Base-by-base conservation (phyloP, 148 eudicot genomes). In the Heliosperma pusillum region DNA sequence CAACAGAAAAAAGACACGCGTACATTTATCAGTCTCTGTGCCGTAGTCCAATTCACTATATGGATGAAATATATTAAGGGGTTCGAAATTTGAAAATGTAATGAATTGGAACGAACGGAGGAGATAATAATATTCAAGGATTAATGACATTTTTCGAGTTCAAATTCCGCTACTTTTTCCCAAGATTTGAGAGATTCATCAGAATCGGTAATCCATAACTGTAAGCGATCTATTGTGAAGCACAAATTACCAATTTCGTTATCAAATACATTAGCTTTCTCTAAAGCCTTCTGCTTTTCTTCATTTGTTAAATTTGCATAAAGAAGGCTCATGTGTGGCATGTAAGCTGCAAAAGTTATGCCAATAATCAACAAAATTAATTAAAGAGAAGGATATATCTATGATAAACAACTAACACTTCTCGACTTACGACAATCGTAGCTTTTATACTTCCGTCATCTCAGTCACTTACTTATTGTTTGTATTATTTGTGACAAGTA, bases 251-350 rank as follows among this genome's bases (percentile, higher is more conserved):
- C 85, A 7, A 94, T 84, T 76, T 77, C 67, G 25, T 86, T 79
- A 68, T 91, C 98, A 52, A 94, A 86, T 40, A 57, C 64, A 24
- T 76, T 77, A n/a, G 89, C 97, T 84, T 82, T 94, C 82, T 86
- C 93, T 71, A 76, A 87, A 66, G 93, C 97, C 65, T 75, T 86
- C 76, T 86, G 89, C 83, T 90, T 91, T 82, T 90, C 96, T 74
- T 91, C 97, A 2, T 90, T 88, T 2, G 87, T 82, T 59, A 91
- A 76, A 71, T 94, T 95, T 7, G 77, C 90, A 64, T 94, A 94
- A 0, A 91, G 86, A 67, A 94, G 84, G 84, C 97, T 94, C 85
- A 91, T 73, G 87, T 94, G 98, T 21, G 98, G 98, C 95, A 91
- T 91, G 82, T 94, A 94, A 73, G 97, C 98, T 94, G 89, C 88